phyloP scores from a whole-genome alignment of 2,329 filamentous ascomycete species.

The Pestalotiopsis fici region DNA sequence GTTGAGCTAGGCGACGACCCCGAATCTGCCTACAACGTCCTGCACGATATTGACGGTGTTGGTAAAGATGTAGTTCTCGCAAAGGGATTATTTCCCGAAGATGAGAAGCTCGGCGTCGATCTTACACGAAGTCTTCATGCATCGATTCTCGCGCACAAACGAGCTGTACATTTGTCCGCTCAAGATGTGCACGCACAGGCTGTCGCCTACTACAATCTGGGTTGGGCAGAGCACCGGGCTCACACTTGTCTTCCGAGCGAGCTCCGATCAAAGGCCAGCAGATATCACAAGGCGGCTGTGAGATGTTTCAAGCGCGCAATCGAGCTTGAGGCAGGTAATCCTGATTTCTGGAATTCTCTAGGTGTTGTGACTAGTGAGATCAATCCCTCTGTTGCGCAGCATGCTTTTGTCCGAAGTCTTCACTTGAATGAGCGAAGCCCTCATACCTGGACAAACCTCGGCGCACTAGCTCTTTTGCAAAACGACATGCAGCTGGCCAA shows the following conservation, averaged over 20 bases:
- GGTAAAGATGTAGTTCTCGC: slow-evolving; percentile 46
- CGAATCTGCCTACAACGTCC: slow-evolving; percentile 56
- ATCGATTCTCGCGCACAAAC: slow-evolving; percentile 83
- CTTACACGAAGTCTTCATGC: slow-evolving; percentile 66
- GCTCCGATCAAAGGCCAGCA: slow-evolving; percentile 59
- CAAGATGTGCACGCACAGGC: slow-evolving; percentile 85
- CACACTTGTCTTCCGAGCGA: slow-evolving; percentile 64
- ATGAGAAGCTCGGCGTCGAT: slow-evolving; percentile 48
- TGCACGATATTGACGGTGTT: slow-evolving; percentile 71
- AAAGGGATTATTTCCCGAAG: slow-evolving; percentile 44
- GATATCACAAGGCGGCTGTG: slow-evolving; percentile 79
- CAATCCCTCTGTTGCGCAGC: slow-evolving; percentile 86
- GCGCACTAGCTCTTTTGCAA: slow-evolving; percentile 80
- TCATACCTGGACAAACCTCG: slow-evolving; percentile 87
- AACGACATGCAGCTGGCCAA: slow-evolving; percentile 86
- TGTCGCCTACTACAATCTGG: slow-evolving; percentile 95
- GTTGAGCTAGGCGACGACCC: slow-evolving; percentile 54
- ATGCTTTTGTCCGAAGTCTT: slow-evolving; percentile 89
- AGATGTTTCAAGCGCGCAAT: slow-evolving; percentile 94
- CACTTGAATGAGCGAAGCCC: slow-evolving; percentile 88
- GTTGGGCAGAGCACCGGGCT: slow-evolving; percentile 87
- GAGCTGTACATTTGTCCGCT: slow-evolving; percentile 72
- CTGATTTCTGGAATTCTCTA: slow-evolving; percentile 96
- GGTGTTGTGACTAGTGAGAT: slow-evolving; percentile 87
- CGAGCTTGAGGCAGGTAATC: slow-evolving; percentile 89